A percentile compares a stretch with the other conserved stretches of the same genome.
Conservation (phyloP, 495 filamentous ascomycete species). For the Aspergillus saccharolyticus region DNA sequence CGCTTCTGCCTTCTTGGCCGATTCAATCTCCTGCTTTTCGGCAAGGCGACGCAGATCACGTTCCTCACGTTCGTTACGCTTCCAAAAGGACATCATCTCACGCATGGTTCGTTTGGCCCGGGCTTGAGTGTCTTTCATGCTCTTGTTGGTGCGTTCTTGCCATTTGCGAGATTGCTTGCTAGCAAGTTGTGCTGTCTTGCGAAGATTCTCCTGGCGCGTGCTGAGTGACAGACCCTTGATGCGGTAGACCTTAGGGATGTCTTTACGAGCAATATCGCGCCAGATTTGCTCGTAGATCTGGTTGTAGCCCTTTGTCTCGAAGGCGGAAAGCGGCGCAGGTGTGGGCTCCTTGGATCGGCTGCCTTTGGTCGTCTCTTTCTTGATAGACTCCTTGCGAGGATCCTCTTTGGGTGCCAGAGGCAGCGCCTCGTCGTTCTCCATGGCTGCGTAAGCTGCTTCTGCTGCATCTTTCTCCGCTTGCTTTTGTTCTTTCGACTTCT, state of each 20-base stretch:
- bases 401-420: constrained; percentile 61
- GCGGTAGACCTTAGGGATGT: constrained; percentile 85
- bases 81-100: constrained; percentile 99
- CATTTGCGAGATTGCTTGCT: constrained; percentile 96
- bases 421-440: constrained; percentile 76
- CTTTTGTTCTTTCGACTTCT: constrained; percentile 95
- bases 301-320: constrained; percentile 86
- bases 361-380: constrained; percentile 58
- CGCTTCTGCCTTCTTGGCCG: constrained; percentile 91
- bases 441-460: constrained; percentile 77
- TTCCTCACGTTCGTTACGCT: constrained; percentile 96
- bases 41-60: constrained; percentile 89
- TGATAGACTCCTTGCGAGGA: constrained; percentile 39
- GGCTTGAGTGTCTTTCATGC: constrained; percentile 93
- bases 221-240: constrained; percentile 76
- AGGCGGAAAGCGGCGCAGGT: constrained; percentile 48
- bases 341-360: constrained; percentile 56
- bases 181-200: constrained; percentile 95
- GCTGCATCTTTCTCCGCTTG: constrained; percentile 92
- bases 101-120: constrained; percentile 97
- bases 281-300: constrained; percentile 98
- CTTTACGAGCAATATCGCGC: constrained; percentile 89
- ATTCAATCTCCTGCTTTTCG: constrained; percentile 94
- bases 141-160: constrained; percentile 98
- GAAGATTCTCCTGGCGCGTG: constrained; percentile 84